Percentiles rank a stretch among this genome's conserved stretches.
Evolutionary conservation across 2,329 filamentous ascomycete species (phyloP).

Genomic region (Sphaerulina populicola): DNA sequence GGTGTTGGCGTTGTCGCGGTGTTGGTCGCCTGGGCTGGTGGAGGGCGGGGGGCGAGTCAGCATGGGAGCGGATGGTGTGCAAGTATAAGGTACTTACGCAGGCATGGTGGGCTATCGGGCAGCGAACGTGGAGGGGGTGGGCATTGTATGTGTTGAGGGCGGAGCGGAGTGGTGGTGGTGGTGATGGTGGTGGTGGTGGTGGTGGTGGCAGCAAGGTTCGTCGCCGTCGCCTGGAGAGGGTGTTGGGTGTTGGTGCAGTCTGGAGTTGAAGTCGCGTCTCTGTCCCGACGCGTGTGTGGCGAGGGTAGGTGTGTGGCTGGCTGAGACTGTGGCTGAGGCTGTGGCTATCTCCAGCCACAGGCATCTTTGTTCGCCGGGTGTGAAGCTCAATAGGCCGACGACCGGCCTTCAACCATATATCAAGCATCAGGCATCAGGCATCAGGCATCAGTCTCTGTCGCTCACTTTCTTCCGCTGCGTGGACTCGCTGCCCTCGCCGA

Average conservation of each 20-base stretch:
- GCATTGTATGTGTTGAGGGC: neutral
- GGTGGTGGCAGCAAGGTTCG: no score
- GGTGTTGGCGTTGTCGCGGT: slow-evolving; percentile 34
- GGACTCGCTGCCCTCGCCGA: no score
- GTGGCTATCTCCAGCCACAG: no score
- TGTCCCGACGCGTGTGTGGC: neutral
- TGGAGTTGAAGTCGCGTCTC: slow-evolving; percentile 5
- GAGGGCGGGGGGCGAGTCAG: slow-evolving; percentile 12
- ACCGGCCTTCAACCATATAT: no score
- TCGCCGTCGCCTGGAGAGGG: neutral
- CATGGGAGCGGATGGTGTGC: neutral
- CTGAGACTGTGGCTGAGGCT: no score
- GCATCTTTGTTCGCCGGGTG: slow-evolving; percentile 14
- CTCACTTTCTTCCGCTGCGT: no score
- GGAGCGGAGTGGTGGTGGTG: neutral
- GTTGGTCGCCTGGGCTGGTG: slow-evolving; percentile 34
- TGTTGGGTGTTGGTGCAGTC: neutral
- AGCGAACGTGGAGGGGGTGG: neutral
- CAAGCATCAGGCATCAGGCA: no score
- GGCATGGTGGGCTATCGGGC: slow-evolving; percentile 23
- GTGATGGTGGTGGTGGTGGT: no score
- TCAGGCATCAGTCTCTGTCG: no score
- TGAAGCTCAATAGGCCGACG: slow-evolving; percentile 13
- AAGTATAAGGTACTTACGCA: slow-evolving; percentile 19
- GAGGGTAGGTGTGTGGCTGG: no score